Evolutionary conservation across 768 basidiomycete genomes (phyloP), one percentile per base, ranked within the genome.

Genomic region (Boletus sensibilis): DNA sequence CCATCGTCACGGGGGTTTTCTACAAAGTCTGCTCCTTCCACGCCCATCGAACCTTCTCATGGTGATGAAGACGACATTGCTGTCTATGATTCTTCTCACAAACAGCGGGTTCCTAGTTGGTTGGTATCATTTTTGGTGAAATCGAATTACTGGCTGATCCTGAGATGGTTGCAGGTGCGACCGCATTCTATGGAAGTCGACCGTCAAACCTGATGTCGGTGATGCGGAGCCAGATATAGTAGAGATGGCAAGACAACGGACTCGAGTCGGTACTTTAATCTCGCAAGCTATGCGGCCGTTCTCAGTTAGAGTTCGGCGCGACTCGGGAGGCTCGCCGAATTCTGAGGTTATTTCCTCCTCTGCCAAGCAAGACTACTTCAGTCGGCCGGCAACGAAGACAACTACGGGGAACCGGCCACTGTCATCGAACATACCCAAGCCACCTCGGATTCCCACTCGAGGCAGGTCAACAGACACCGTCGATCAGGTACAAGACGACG

Each of bases 61-160:
- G 71, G 23, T 23, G 51, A 73, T 34, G 69, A 75, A 1, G 79
- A 78, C 33, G 82, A 82, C 40, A 79, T 78, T 63, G 88, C 86
- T 18, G 84, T 89, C 4, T 92, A 92, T 64, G 91, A 93, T 70
- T 85, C 87, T 27, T 92, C 90, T 11, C 76, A 82, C 63, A 92
- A 93, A 70, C 82, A 84, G 63, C 85, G 91, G 20, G 91, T 92
- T 25, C 91, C 91, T 6, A 90, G 90, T 69, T 92, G 91, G 91
- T 88, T 61, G 46, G 83, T 74, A 6, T 34, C 12, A n/a, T 47
- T 39, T 33, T 42, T 43, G 12, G 34, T 50, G 33, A 31, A 27
- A 44, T 39, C 2, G 12, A 27, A 7, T 37, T 31, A 41, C 27
- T 55, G 43, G 31, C 55, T 56, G 27, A 67, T 46, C 39, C 13